Percentiles rank a stretch among this genome's conserved stretches.
Conservation (phyloP, 495 filamentous ascomycete species). For the Viridothelium virens region DNA sequence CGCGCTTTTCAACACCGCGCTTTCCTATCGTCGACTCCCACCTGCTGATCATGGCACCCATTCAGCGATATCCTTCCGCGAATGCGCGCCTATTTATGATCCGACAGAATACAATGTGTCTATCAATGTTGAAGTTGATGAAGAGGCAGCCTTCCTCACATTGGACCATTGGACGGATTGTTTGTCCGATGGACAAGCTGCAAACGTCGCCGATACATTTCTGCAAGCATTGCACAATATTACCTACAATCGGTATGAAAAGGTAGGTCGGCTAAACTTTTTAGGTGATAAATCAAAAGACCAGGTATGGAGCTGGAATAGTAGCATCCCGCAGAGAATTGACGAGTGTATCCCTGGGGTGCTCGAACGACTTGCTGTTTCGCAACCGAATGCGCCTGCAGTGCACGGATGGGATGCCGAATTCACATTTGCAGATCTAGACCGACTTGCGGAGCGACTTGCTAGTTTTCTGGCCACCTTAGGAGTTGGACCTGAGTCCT, state of each 20-base stretch:
- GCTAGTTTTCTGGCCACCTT: slow-evolving; percentile 29
- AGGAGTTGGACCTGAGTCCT: slow-evolving; percentile 25
- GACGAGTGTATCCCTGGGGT: slow-evolving; percentile 41
- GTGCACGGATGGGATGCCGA: slow-evolving; percentile 44
- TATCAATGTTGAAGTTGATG: slow-evolving; percentile 25
- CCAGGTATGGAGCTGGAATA: slow-evolving; percentile 43
- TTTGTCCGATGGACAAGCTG: slow-evolving; percentile 21
- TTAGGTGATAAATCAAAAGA: slow-evolving; percentile 36
- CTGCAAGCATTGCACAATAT: slow-evolving; percentile 20
- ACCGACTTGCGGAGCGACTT: slow-evolving; percentile 40
- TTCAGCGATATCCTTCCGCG: slow-evolving; percentile 18
- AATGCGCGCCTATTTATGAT: slow-evolving; percentile 21
- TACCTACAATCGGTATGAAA: slow-evolving; percentile 5
- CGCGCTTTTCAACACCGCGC: slow-evolving; percentile 26
- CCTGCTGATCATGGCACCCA: slow-evolving; percentile 17
- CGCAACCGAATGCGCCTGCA: slow-evolving; percentile 36
- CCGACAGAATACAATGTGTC: slow-evolving; percentile 26
- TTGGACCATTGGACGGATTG: slow-evolving; percentile 27
- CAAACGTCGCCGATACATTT: slow-evolving; percentile 25
- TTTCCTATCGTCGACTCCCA: slow-evolving; percentile 23
- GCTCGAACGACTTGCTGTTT: slow-evolving; percentile 34
- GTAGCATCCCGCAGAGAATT: slow-evolving; percentile 30
- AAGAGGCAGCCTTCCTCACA: slow-evolving; percentile 21
- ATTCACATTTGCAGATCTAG: slow-evolving; percentile 46
- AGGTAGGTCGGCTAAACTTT: slow-evolving; percentile 34